Conservation (phyloP, 306 rosid species). For the Cucumis hystrix region DNA sequence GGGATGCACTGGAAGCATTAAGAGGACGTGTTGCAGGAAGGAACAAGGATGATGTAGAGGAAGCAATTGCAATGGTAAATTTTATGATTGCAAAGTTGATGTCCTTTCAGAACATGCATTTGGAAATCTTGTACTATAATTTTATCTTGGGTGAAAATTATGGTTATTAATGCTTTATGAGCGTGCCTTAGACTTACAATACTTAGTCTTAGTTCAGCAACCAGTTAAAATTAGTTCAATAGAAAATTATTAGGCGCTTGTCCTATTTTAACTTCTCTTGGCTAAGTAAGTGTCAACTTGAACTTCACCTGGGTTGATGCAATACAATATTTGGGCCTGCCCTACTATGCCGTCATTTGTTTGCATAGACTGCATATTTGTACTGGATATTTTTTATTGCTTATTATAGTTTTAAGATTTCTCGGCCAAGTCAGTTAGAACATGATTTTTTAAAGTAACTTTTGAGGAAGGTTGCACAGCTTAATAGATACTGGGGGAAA, state of each 20-base stretch:
- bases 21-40: slow-evolving; percentile 71
- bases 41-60: slow-evolving; percentile 77
- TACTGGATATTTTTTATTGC: not conserved
- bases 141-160: not conserved
- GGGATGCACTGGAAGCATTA: slow-evolving; percentile 83
- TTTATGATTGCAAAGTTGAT: not conserved
- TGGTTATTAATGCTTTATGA: not conserved
- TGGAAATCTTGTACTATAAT: not conserved
- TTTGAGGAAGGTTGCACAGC: not conserved
- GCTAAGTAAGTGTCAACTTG: not conserved
- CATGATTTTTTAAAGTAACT: not conserved
- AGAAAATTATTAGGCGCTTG: not conserved
- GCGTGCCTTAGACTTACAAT: not conserved
- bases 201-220: not conserved
- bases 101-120: not conserved
- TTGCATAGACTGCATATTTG: not conserved
- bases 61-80: slow-evolving; percentile 82
- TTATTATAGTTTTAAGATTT: not conserved
- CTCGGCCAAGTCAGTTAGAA: not conserved
- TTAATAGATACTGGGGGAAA: not conserved
- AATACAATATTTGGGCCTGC: not conserved
- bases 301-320: not conserved
- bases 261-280: not conserved
- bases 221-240: not conserved
- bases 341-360: not conserved